Evolutionary conservation across 768 basidiomycete genomes (phyloP).

Genomic region (Leccinum obscurum): DNA sequence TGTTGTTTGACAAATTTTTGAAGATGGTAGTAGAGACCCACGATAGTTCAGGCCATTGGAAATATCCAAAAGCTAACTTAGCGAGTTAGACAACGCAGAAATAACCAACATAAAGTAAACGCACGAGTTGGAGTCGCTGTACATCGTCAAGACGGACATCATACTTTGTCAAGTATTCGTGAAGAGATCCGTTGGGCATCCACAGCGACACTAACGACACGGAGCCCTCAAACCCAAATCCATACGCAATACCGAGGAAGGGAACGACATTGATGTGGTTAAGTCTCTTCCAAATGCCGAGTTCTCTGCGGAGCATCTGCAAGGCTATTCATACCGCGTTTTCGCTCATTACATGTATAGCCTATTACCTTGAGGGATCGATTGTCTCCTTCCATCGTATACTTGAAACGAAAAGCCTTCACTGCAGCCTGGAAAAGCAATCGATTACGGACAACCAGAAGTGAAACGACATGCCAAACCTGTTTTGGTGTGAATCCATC

Average conservation of each 20-base stretch:
- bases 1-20: neutral
- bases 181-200: neutral
- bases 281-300: neutral
- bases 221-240: neutral
- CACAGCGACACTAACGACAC: neutral
- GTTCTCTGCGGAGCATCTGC: neutral
- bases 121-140: neutral
- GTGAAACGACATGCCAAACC: neutral
- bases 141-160: neutral
- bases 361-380: neutral
- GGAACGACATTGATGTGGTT: neutral
- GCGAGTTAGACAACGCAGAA: neutral
- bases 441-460: neutral
- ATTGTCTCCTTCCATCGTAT: neutral
- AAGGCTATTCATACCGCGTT: neutral
- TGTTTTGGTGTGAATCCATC: neutral
- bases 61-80: neutral
- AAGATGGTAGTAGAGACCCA: neutral
- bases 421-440: neutral
- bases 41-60: neutral
- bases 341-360: neutral
- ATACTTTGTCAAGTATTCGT: neutral
- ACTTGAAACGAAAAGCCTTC: conserved; percentile 1
- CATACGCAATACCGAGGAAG: neutral
- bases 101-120: neutral